Percentiles rank a stretch among this genome's conserved stretches.
Evolutionary conservation across 208 protist genomes (phyloP).

Genomic region (Entamoeba moshkovskii): DNA sequence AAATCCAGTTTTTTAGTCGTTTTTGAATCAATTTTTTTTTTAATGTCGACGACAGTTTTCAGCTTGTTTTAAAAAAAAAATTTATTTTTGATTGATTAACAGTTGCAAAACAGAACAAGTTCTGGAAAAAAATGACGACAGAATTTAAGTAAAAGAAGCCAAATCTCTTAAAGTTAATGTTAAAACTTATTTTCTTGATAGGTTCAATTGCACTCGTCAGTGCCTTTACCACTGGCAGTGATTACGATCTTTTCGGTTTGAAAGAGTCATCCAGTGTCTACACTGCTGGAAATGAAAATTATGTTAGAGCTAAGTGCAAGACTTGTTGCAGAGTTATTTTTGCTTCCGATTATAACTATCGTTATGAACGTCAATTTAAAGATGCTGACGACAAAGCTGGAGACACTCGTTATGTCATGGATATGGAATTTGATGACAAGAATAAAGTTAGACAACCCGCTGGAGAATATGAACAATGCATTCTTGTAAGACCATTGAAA

Average conservation of each 20-base stretch:
- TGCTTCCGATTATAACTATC: background rate
- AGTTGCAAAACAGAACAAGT: too few relatives aligned
- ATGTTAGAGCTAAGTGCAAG: background rate
- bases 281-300: background rate
- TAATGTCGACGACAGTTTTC: too few relatives aligned
- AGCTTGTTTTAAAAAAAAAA: too few relatives aligned
- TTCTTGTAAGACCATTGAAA: background rate
- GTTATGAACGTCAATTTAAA: background rate
- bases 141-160: too few relatives aligned
- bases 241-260: background rate
- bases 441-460: background rate
- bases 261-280: background rate
- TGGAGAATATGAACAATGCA: background rate
- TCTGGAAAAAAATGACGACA: too few relatives aligned
- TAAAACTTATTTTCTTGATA: too few relatives aligned
- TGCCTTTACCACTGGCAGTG: background rate
- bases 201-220: background rate
- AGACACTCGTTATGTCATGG: background rate
- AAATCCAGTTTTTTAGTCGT: too few relatives aligned
- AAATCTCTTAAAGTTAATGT: too few relatives aligned
- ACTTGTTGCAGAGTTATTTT: background rate
- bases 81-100: too few relatives aligned
- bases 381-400: background rate
- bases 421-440: background rate
- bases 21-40: too few relatives aligned